A percentile compares a stretch with the other conserved stretches of the same genome.
Evolutionary conservation across 495 filamentous ascomycete genomes (phyloP).

Genomic region (Podospora fimiseda): DNA sequence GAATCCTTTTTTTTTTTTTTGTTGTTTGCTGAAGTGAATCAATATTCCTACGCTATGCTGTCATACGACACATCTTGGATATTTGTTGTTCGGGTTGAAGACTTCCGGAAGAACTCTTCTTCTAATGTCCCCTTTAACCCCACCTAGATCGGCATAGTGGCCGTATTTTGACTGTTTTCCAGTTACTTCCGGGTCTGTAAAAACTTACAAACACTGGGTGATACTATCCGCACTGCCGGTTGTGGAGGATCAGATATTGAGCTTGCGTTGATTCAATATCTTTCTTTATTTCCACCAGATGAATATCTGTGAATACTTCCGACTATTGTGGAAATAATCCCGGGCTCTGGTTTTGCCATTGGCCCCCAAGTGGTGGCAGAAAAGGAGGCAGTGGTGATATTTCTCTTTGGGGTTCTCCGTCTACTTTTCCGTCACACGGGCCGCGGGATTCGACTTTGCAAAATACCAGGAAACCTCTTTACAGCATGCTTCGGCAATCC

Average conservation of each 20-base stretch:
- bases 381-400: too few species aligned
- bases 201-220: constrained; percentile 1
- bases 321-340: too few species aligned
- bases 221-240: constrained; percentile 3
- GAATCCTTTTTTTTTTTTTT: too few species aligned
- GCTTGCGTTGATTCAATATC: constrained; percentile 15
- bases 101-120: constrained; percentile 6
- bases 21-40: too few species aligned
- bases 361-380: too few species aligned
- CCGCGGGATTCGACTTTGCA: too few species aligned
- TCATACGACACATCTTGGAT: not conserved
- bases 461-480: too few species aligned
- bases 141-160: not conserved
- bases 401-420: not conserved
- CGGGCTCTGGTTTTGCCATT: too few species aligned
- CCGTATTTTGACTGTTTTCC: not conserved
- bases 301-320: too few species aligned
- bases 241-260: constrained; percentile 10
- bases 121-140: not conserved
- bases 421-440: too few species aligned
- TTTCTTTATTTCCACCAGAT: not conserved
- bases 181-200: not conserved
- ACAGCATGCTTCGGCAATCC: too few species aligned
- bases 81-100: not conserved
- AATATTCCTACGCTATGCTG: not conserved